These are phyloP conservation scores for Saccharomycopsis capsularis DNA, from an alignment of 805 yeast genomes.

Conservation along the genomic window DNA sequence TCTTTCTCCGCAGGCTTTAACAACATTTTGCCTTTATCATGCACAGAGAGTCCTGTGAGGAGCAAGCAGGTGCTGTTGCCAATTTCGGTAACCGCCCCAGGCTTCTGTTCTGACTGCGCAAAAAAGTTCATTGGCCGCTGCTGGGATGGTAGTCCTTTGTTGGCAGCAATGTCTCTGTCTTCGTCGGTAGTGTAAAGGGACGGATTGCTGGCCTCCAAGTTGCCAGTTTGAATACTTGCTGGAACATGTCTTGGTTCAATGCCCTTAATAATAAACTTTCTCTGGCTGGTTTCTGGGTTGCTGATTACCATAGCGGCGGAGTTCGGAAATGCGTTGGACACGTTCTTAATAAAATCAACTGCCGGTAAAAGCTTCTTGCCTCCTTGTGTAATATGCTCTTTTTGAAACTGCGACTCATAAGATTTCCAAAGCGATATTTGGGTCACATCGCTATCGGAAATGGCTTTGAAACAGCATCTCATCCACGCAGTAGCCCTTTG, in stretches of 20 bases:
- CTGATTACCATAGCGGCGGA: slow-evolving; percentile 91
- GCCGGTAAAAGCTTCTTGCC: slow-evolving; percentile 71
- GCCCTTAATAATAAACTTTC: slow-evolving; percentile 88
- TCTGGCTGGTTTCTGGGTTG: slow-evolving; percentile 52
- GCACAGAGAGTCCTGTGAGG: slow-evolving; percentile 8
- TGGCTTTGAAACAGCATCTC: slow-evolving; percentile 82
- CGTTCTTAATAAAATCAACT: slow-evolving; percentile 93
- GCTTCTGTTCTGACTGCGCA: background rate
- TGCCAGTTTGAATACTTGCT: slow-evolving; percentile 28
- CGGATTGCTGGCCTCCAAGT: background rate
- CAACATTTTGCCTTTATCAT: slow-evolving; percentile 17
- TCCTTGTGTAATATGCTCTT: slow-evolving; percentile 43
- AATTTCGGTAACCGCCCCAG: slow-evolving; percentile 18
- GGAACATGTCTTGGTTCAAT: slow-evolving; percentile 75
- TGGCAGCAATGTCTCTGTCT: background rate
- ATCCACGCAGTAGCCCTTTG: slow-evolving; percentile 91
- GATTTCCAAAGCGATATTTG: slow-evolving; percentile 95
- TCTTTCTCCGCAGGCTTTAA: slow-evolving; percentile 15
- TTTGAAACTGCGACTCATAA: slow-evolving; percentile 80
- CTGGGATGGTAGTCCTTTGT: background rate
- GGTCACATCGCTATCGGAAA: slow-evolving; percentile 74
- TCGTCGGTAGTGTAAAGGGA: background rate
- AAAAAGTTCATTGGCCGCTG: background rate
- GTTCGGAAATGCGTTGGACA: slow-evolving; percentile 76
- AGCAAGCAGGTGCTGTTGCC: slow-evolving; percentile 11